Percentiles rank a stretch among this genome's conserved stretches.
Conservation (phyloP, 129 eudicot species). For the Saposhnikovia divaricata region DNA sequence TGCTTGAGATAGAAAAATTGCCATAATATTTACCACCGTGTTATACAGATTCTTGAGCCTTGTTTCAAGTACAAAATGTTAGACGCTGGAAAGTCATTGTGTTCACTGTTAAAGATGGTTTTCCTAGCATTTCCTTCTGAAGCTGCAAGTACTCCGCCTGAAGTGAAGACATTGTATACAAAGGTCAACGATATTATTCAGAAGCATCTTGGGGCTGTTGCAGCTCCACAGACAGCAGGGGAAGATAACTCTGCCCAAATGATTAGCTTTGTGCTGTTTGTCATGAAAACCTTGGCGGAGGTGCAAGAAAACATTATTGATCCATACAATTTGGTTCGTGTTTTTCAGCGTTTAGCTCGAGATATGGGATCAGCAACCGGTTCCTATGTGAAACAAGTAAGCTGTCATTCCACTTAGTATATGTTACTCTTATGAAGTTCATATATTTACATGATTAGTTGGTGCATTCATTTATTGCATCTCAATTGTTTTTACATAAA, state of each 20-base stretch:
- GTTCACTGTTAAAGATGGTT: conserved; percentile 90
- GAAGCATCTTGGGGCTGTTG: conserved; percentile 80
- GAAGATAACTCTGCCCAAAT: conserved; percentile 88
- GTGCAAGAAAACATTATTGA: conserved; percentile 79
- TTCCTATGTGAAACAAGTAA: conserved; percentile 69
- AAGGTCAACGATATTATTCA: conserved; percentile 85
- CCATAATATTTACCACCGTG: not conserved
- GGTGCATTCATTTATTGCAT: not conserved
- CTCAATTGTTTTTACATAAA: not conserved
- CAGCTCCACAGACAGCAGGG: conserved; percentile 76
- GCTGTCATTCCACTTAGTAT: conserved; percentile 4
- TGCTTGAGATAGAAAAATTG: not conserved
- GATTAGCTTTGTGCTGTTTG: conserved; percentile 83
- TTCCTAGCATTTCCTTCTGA: conserved; percentile 86
- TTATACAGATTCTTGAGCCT: conserved; percentile 84
- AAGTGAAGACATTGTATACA: conserved; percentile 69
- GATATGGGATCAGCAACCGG: conserved; percentile 78
- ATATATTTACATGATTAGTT: not conserved
- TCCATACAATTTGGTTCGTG: conserved; percentile 63
- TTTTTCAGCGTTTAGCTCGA: conserved; percentile 94
- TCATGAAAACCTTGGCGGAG: conserved; percentile 75
- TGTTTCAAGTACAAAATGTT: conserved; percentile 94
- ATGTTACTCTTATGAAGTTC: conserved; percentile 6
- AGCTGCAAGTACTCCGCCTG: conserved; percentile 69
- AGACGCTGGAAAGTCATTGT: conserved; percentile 89